Evolutionary conservation across 345 rosid genomes (phyloP).

Genomic region (Trapa incisa): DNA sequence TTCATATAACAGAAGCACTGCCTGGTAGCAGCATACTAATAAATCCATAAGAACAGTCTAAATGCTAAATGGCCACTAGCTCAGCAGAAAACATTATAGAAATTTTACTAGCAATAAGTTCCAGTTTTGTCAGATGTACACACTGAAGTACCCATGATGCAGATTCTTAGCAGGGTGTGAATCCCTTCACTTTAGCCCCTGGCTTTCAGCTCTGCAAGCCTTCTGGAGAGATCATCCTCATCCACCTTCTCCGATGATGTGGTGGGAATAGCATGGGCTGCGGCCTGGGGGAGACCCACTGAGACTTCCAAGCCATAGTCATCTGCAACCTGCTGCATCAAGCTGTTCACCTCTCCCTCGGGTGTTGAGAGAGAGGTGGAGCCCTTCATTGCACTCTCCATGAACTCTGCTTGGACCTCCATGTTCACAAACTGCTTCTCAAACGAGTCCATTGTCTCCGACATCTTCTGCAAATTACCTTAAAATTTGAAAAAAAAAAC

Average conservation of each 20-base stretch:
- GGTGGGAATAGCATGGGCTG: constrained; percentile 79
- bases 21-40: background rate
- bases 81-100: background rate
- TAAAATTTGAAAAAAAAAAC: constrained; percentile 2
- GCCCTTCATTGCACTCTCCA: constrained; percentile 98
- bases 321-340: constrained; percentile 99
- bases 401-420: constrained; percentile 99
- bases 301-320: constrained; percentile 94
- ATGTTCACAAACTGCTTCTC: constrained; percentile 99
- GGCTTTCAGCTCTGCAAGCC: constrained; percentile 93
- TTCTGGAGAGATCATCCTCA: constrained; percentile 92
- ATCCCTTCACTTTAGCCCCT: constrained; percentile 34
- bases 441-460: constrained; percentile 95
- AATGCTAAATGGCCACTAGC: background rate
- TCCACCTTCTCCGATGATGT: constrained; percentile 78
- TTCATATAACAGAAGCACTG: background rate
- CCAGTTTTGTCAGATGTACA: background rate
- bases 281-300: constrained; percentile 93
- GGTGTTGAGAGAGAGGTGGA: constrained; percentile 95
- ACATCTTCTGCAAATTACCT: constrained; percentile 99
- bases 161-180: background rate
- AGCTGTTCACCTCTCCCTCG: constrained; percentile 93
- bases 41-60: background rate
- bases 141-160: background rate
- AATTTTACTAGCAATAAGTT: background rate